Percentiles rank a stretch among this genome's conserved stretches.
These are phyloP conservation scores for Kalaharituber pfeilii DNA, from an alignment of 2,329 filamentous ascomycete genomes.

Conservation along the genomic window DNA sequence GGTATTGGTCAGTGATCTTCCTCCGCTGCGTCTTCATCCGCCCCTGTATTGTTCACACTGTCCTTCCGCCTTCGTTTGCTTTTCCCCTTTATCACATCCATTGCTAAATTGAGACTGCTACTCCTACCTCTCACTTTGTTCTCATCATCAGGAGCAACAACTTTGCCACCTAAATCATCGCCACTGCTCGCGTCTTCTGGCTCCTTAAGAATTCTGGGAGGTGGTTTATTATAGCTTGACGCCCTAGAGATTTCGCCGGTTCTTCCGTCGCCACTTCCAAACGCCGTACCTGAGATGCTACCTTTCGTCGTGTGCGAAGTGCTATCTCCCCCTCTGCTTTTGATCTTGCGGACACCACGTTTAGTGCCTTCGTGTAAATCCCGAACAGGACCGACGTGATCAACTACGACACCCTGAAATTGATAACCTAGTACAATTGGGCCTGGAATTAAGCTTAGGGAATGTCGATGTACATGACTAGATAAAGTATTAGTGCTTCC, in stretches of 20 bases:
- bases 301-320: neutral
- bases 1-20: neutral
- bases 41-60: neutral
- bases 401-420: conserved; percentile 19
- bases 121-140: neutral
- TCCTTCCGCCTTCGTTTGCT: neutral
- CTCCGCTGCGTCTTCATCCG: neutral
- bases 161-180: neutral
- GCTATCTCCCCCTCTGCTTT: neutral
- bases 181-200: neutral
- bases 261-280: neutral
- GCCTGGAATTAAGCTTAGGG: conserved; percentile 16
- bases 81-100: neutral
- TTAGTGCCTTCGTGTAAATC: neutral
- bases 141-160: neutral
- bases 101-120: neutral
- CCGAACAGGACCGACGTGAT: conserved; percentile 7
- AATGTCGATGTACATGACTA: neutral
- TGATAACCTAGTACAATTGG: conserved; percentile 21
- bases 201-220: neutral
- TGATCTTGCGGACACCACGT: neutral
- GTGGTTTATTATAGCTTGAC: too few relatives aligned
- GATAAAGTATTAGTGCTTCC: neutral
- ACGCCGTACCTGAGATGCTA: neutral
- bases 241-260: too few relatives aligned